phyloP scores from a whole-genome alignment of 108 stramenopile species.

The Pseudonitzschia delicatissima region DNA sequence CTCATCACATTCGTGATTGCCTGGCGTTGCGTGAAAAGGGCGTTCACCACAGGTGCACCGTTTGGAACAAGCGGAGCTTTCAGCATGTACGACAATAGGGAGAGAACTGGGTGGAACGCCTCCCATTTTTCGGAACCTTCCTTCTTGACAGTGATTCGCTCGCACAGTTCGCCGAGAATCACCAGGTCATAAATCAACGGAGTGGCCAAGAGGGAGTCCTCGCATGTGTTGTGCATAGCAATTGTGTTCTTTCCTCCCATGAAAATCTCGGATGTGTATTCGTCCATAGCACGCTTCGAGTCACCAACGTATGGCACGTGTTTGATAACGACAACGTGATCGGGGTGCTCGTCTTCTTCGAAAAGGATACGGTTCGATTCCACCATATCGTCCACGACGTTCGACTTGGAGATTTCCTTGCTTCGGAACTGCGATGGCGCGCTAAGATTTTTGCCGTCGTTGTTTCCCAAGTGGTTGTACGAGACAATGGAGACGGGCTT shows the following conservation, averaged over 20 bases:
- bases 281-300: constrained; percentile 99
- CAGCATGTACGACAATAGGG: constrained; percentile 95
- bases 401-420: constrained; percentile 98
- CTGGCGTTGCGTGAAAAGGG: constrained; percentile 94
- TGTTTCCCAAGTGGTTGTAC: constrained; percentile 99
- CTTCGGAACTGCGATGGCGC: constrained; percentile 96
- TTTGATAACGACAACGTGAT: constrained; percentile 97
- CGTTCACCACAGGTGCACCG: constrained; percentile 97
- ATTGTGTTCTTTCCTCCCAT: constrained; percentile 98
- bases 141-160: constrained; percentile 84
- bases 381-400: constrained; percentile 99
- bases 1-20: constrained; percentile 94
- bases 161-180: constrained; percentile 90
- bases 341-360: constrained; percentile 95
- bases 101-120: constrained; percentile 92
- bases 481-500: constrained; percentile 96
- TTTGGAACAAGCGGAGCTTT: constrained; percentile 97
- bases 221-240: constrained; percentile 99
- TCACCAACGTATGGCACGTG: constrained; percentile 98
- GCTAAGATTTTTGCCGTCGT: constrained; percentile 96
- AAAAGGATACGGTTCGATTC: constrained; percentile 94
- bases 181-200: constrained; percentile 97
- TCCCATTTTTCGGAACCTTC: constrained; percentile 79
- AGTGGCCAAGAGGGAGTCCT: constrained; percentile 95
- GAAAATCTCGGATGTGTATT: constrained; percentile 98